Evolutionary conservation across 1,284 basidiomycete species (phyloP).

Genomic region (Boletus hoseneyae): DNA sequence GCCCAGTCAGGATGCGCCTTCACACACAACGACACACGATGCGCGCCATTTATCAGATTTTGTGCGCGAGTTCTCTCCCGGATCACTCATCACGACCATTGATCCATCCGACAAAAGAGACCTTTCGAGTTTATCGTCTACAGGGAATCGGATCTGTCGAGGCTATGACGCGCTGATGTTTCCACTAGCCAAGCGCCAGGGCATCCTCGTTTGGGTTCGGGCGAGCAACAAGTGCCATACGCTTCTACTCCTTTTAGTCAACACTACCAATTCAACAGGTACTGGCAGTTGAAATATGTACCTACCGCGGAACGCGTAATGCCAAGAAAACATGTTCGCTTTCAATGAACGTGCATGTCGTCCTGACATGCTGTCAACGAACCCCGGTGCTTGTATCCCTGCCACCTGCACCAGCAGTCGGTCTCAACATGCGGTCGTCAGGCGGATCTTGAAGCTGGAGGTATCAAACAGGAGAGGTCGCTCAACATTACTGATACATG

Average conservation of each 20-base stretch:
- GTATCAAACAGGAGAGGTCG: neutral
- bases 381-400: conserved; percentile 9
- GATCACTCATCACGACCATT: conserved; percentile 2
- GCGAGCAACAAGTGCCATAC: neutral
- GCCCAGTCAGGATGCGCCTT: conserved; percentile 3
- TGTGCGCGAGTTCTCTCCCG: neutral
- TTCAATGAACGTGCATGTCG: conserved; percentile 9
- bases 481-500: conserved; percentile 4
- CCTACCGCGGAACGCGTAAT: conserved; percentile 1
- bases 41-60: neutral
- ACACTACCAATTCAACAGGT: neutral
- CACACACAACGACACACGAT: conserved; percentile 2
- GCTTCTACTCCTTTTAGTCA: conserved; percentile 1
- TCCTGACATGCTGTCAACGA: neutral
- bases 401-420: conserved; percentile 2
- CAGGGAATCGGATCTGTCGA: conserved; percentile 10
- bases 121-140: conserved; percentile 1
- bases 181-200: neutral
- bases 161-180: conserved; percentile 19
- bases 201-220: conserved; percentile 1
- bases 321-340: conserved; percentile 6
- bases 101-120: conserved; percentile 6
- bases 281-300: neutral
- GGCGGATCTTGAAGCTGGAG: conserved; percentile 16
- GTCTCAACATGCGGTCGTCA: conserved; percentile 6